Base-by-base conservation (phyloP, 768 basidiomycete species). In the Dacryopinax primogenitus region DNA sequence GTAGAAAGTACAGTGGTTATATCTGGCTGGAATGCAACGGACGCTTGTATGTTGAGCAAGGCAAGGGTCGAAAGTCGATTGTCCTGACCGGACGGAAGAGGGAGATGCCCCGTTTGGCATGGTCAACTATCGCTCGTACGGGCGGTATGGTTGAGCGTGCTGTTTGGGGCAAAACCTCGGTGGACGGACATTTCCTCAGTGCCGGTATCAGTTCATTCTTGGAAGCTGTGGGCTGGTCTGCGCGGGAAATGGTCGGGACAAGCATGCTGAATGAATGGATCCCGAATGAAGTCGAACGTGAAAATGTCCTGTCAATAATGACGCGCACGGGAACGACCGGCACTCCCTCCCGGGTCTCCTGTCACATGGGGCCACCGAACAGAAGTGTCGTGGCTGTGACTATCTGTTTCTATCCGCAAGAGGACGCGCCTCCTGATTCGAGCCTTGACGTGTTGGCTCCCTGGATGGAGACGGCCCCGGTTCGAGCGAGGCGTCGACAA, bases 1-100 rank as follows among this genome's bases (percentile, higher is more conserved):
- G 81, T 33, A 83, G 86, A 6, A 91, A 88, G 73, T 69, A 74
- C 51, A 83, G 68, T 58, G 78, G 78, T 1, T 93, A 87, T 75
- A 81, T 92, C 21, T 99, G 95, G 95, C 79, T 98, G 16, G 92
- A 96, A 73, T 87, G 86, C 62, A 80, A 86, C n/a, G 95, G 95
- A 0, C 80, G 90, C 33, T 79, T 98, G 39, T 88, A 94, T 70
- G 82, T 90, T 65, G 95, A 99, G 77, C 87, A 92, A 0, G 92
- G 92, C 1, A 97, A 97, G 72, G 92, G 92, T 0, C 79, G 92
- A 36, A 96, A 98, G 76, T 91, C 92, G 1, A 92, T 99, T 71
- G 84, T 99, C 35, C 79, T 99, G n/a, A 84, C 83, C 65, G 94
- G 88, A 0, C 80, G 95, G 9, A 83, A 86, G 33, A 77, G 86